These are phyloP conservation scores for Leishmania martiniquensis DNA, from an alignment of 208 protist genomes.

Conservation along the genomic window DNA sequence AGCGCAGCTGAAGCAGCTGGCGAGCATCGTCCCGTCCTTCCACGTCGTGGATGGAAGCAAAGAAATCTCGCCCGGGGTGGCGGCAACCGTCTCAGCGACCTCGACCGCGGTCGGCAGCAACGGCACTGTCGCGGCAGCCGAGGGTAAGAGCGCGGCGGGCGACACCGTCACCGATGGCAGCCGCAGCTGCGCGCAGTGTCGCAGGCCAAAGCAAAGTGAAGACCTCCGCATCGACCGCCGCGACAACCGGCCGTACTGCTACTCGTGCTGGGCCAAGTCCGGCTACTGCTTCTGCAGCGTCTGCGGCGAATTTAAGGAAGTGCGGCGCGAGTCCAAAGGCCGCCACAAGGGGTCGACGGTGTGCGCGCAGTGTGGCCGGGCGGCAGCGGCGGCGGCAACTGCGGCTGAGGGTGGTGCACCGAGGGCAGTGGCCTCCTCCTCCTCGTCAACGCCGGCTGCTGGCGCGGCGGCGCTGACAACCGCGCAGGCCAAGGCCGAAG, in stretches of 20 bases:
- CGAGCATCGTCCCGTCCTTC: conserved; percentile 72
- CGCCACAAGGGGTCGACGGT: conserved; percentile 49
- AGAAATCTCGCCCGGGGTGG: not conserved
- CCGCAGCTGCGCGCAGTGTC: conserved; percentile 59
- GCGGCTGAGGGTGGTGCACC: not conserved
- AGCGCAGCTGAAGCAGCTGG: conserved; percentile 46
- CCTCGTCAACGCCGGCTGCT: conserved; percentile 2
- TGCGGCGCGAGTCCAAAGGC: conserved; percentile 45
- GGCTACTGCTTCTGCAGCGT: conserved; percentile 69
- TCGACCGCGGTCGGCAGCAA: not conserved
- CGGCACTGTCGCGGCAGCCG: not conserved
- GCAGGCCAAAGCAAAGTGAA: conserved; percentile 49
- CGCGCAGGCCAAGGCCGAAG: not conserved
- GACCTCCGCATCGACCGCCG: conserved; percentile 66
- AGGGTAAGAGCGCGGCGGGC: not conserved
- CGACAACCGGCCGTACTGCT: conserved; percentile 72
- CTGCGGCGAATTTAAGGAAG: conserved; percentile 71
- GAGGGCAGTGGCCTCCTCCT: not conserved
- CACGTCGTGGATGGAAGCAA: conserved; percentile 52
- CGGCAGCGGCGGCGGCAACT: conserved; percentile 7
- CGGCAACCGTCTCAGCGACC: not conserved
- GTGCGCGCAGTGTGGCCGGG: conserved; percentile 26
- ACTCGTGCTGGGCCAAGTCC: conserved; percentile 70
- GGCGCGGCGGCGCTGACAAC: not conserved
- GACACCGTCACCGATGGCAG: not conserved